A percentile compares a stretch with the other conserved stretches of the same genome.
phyloP scores from a whole-genome alignment of 257 asterid species.

The Anisodus acutangulus region DNA sequence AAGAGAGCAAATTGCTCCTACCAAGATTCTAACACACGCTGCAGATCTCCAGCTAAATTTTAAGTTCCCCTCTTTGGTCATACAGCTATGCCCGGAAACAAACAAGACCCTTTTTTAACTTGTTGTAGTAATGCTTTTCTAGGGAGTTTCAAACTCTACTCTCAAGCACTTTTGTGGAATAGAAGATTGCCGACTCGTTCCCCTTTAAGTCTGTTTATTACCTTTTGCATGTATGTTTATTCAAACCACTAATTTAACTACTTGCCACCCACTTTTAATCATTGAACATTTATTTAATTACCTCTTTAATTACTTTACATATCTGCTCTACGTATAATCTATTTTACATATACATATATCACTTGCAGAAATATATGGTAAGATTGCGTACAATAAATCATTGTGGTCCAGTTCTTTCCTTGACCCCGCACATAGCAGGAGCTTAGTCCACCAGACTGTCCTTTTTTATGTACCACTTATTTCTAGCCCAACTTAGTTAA shows the following conservation, averaged over 20 bases:
- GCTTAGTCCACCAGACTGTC: no score
- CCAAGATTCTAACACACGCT: no score
- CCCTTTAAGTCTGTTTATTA: constrained; percentile 16
- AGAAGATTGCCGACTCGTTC: constrained; percentile 30
- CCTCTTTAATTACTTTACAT: background rate
- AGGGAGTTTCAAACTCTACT: constrained; percentile 13
- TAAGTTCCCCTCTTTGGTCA: no score
- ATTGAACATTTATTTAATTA: constrained; percentile 10
- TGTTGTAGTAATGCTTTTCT: constrained; percentile 25
- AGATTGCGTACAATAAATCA: no score
- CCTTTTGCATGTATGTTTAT: constrained; percentile 30
- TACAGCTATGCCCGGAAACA: no score
- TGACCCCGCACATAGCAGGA: no score
- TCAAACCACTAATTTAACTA: constrained; percentile 15
- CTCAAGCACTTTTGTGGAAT: constrained; percentile 32
- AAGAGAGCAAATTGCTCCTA: no score
- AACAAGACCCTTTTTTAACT: background rate
- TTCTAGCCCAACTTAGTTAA: background rate
- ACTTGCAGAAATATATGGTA: no score
- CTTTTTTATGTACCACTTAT: background rate
- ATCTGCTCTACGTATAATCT: background rate
- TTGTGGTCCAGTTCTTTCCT: no score
- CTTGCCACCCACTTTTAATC: constrained; percentile 22
- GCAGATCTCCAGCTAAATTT: no score
- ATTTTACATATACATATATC: background rate